Base-by-base conservation (phyloP, 495 filamentous ascomycete species). In the Tetracladium setigerum region DNA sequence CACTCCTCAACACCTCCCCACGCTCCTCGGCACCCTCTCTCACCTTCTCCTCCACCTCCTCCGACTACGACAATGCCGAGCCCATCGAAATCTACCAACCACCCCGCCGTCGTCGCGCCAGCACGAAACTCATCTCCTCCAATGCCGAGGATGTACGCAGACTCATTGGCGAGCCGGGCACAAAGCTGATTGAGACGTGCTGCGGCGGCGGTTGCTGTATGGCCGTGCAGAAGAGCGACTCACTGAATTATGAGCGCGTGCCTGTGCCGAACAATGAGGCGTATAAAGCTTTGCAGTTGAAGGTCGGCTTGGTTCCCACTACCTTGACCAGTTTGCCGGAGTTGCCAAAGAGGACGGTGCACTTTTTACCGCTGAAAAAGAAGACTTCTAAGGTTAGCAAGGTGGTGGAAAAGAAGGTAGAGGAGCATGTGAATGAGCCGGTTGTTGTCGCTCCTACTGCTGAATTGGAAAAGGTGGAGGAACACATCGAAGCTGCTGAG, bases 161-260 rank as follows among this genome's bases (percentile, higher is more conserved):
- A 49, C 75, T 95, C 18, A 79, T 79, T 39, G 77, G 76, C 42
- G 73, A 77, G 59, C 70, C 75, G 6, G 78, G 76, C 13, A 80
- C 79, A 39, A 65, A 74, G 56, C 57, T 83, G 70, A 69, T 76
- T 60, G 56, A 76, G 68, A 67, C 83, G 68, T 98, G 94, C 70
- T 98, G 92, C 62, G 92, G 92, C 30, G 89, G 91, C 42, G 90
- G 91, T 35, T 96, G 94, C 67, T 96, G 90, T 62, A 75, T 88
- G 57, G 72, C 80, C 43, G 69, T 82, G 41, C 73, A 75, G 30
- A 72, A 72, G 51, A 73, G 69, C 5, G 65, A 76, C 36, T 67
- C 64, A 17, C 61, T 76, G 36, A 65, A 74, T 37, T 79, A 75
- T 37, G 76, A 81, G 45, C 67, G 64, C 37, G 61, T 80, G n/a